Evolutionary conservation across 495 filamentous ascomycete genomes (phyloP).

Genomic region (Daldinia loculata): DNA sequence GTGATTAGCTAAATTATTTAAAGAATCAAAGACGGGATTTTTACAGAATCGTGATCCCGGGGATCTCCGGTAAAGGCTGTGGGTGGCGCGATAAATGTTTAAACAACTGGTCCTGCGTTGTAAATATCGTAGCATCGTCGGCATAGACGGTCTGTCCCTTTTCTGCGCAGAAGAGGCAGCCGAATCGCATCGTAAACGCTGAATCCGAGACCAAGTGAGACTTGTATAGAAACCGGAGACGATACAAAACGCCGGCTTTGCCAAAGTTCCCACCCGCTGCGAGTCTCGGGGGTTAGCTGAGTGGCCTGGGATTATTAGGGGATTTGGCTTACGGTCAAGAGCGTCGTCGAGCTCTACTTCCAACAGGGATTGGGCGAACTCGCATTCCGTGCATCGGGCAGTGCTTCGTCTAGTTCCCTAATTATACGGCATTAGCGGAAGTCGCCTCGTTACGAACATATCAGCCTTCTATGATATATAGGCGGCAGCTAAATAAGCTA

Average conservation of each 20-base stretch:
- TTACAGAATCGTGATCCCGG: constrained; percentile 49
- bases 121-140: constrained; percentile 54
- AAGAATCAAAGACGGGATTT: too few relatives aligned
- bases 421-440: background rate
- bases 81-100: constrained; percentile 50
- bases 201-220: constrained; percentile 45
- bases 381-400: constrained; percentile 46
- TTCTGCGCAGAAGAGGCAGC: constrained; percentile 51
- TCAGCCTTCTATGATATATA: too few relatives aligned
- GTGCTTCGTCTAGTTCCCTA: constrained; percentile 39
- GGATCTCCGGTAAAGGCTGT: constrained; percentile 50
- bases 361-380: constrained; percentile 46
- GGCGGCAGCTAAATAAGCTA: background rate
- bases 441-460: too few relatives aligned
- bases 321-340: constrained; percentile 39
- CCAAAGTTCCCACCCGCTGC: constrained; percentile 41
- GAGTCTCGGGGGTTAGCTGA: constrained; percentile 1
- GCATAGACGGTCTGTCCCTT: constrained; percentile 41
- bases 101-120: constrained; percentile 45
- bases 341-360: constrained; percentile 46
- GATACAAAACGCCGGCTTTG: constrained; percentile 43
- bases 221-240: constrained; percentile 52
- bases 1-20: too few relatives aligned
- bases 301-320: background rate
- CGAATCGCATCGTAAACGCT: constrained; percentile 42